Percentiles rank a stretch among this genome's conserved stretches.
Conservation (phyloP, 1,139 yeast species). For the Candida buenavistaensis region DNA sequence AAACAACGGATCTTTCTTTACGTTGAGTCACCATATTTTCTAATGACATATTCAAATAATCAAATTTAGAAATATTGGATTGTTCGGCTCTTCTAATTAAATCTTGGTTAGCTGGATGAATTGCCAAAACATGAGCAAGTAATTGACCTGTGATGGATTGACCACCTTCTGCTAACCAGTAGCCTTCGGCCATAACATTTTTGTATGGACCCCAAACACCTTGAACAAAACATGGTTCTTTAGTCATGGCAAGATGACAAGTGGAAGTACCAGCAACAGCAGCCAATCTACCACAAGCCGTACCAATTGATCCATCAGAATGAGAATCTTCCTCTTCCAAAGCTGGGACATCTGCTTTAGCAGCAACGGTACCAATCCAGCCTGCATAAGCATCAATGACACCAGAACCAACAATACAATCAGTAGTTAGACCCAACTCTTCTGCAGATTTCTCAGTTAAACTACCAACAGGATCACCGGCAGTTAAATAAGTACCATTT, state of each 20-base stretch:
- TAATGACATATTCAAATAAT: conserved; percentile 71
- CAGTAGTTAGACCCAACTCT: conserved; percentile 77
- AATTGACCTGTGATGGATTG: conserved; percentile 96
- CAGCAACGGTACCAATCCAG: conserved; percentile 98
- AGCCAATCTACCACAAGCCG: conserved; percentile 83
- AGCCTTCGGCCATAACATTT: conserved; percentile 84
- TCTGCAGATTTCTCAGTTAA: conserved; percentile 69
- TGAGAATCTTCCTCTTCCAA: conserved; percentile 36
- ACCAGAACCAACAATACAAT: conserved; percentile 88
- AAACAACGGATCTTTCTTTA: conserved; percentile 68
- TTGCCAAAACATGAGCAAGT: conserved; percentile 82
- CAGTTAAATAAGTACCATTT: conserved; percentile 73
- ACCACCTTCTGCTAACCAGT: conserved; percentile 99
- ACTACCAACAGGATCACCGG: conserved; percentile 86
- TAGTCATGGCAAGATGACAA: conserved; percentile 88
- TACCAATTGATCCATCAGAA: conserved; percentile 44
- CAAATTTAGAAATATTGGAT: conserved; percentile 74
- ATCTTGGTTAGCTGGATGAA: conserved; percentile 85
- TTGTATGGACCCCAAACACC: conserved; percentile 99
- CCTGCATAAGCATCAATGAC: conserved; percentile 98
- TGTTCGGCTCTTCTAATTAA: conserved; percentile 63
- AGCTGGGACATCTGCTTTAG: conserved; percentile 60
- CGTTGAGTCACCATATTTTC: conserved; percentile 63
- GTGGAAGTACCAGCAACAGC: conserved; percentile 99
- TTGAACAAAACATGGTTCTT: conserved; percentile 82